phyloP scores from a whole-genome alignment of 768 basidiomycete genomes.

The Lactarius hatsudake region DNA sequence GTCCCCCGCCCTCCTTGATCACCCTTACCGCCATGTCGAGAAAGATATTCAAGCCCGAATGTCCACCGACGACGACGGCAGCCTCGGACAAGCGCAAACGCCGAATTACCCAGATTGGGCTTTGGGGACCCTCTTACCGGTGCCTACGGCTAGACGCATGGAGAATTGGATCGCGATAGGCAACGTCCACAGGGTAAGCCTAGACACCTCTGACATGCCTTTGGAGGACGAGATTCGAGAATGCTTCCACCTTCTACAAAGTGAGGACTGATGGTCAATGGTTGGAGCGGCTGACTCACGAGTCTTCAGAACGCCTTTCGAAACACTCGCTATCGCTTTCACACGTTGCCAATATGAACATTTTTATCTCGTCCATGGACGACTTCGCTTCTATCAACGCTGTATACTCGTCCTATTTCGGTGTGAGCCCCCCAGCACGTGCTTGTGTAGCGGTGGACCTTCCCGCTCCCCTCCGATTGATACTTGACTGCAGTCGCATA shows the following conservation, averaged over 20 bases:
- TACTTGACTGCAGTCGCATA: constrained; percentile 85
- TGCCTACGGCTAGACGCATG: constrained; percentile 33
- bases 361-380: constrained; percentile 80
- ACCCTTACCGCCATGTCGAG: constrained; percentile 33
- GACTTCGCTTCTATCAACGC: constrained; percentile 75
- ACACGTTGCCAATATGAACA: constrained; percentile 71
- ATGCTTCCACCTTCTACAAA: constrained; percentile 64
- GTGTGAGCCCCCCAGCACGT: constrained; percentile 86
- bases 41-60: constrained; percentile 12
- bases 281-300: constrained; percentile 1
- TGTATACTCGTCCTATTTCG: constrained; percentile 80
- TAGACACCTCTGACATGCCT: constrained; percentile 34
- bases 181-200: constrained; percentile 45
- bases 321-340: constrained; percentile 49
- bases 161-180: constrained; percentile 71
- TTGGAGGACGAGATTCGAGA: constrained; percentile 68
- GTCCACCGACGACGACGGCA: not conserved
- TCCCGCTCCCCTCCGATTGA: constrained; percentile 51
- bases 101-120: constrained; percentile 20
- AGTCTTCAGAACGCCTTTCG: constrained; percentile 50
- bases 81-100: not conserved
- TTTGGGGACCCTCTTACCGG: not conserved
- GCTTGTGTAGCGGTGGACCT: constrained; percentile 89
- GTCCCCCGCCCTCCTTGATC: constrained; percentile 60
- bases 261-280: constrained; percentile 40